Conservation (phyloP, 2,329 filamentous ascomycete genomes). For the Penicillium decumbens region DNA sequence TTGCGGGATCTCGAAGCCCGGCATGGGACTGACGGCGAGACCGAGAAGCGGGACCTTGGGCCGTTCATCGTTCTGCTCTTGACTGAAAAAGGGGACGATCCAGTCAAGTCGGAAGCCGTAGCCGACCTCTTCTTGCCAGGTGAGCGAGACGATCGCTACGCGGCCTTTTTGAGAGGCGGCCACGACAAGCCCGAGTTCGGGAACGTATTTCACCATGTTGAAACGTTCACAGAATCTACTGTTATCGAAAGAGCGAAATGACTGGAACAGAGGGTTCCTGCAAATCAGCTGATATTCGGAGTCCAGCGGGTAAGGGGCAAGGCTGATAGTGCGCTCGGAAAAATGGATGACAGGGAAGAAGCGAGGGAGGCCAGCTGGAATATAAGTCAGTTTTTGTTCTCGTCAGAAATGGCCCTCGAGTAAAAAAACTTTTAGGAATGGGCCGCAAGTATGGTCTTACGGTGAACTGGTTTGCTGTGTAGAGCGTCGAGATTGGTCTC, state of each 20-base stretch:
- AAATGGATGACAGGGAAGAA: constrained; percentile 43
- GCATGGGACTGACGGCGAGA: constrained; percentile 54
- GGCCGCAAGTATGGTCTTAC: not conserved
- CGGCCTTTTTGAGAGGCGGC: constrained; percentile 56
- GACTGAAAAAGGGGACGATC: constrained; percentile 51
- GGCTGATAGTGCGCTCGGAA: constrained; percentile 37
- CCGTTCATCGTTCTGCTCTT: constrained; percentile 45
- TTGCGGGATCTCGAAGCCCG: constrained; percentile 43
- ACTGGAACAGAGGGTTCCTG: constrained; percentile 28
- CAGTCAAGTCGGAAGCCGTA: constrained; percentile 53
- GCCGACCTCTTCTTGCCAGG: constrained; percentile 33
- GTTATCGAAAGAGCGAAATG: constrained; percentile 23
- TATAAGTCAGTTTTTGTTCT: not conserved
- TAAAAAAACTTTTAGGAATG: not conserved
- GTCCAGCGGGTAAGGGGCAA: constrained; percentile 34
- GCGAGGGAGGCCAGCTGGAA: constrained; percentile 19
- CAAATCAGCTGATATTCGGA: constrained; percentile 30
- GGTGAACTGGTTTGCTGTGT: constrained; percentile 10
- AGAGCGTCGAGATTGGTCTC: constrained; percentile 5
- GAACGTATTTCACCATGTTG: constrained; percentile 56
- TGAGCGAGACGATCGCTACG: constrained; percentile 52
- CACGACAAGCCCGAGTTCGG: constrained; percentile 55
- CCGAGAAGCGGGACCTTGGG: constrained; percentile 50
- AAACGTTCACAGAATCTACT: constrained; percentile 46
- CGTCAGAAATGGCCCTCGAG: not conserved